Evolutionary conservation across 495 filamentous ascomycete genomes (phyloP), one percentile per base, ranked within the genome.

Genomic region (Aspergillus kassunensis): DNA sequence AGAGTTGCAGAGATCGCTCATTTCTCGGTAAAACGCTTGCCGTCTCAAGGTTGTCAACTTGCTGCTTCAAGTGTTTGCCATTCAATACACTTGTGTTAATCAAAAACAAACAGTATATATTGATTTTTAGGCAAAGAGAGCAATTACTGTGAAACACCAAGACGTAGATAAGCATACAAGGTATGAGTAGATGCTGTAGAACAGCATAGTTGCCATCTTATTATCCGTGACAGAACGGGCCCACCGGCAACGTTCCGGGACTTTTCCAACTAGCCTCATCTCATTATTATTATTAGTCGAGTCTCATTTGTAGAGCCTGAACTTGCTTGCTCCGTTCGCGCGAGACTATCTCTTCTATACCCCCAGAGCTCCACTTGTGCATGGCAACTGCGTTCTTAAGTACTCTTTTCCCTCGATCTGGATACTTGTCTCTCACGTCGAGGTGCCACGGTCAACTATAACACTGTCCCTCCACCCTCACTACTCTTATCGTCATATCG

Each of bases 241-340:
- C 59, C 59, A 58, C 59, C 45, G 11, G 30, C 44, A 41, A 43
- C 46, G 48, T 55, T 55, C 54, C 59, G 59, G 59, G 53, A 54
- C 55, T 58, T 62, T 58, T 44, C 48, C 40, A n/a, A n/a, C 41
- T 55, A 55, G 51, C 51, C 35, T 57, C 47, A 45, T 34, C 25
- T 29, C 34, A 29, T 29, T 30, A 40, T 48, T 54, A 54, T 47
- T 40, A 30, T 54, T 54, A 46, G 33, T 47, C 25, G 33, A 54
- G 24, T 54, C 20, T 41, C 35, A 39, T 42, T 34, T 12, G 44
- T 34, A 44, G 34, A 31, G 44, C 16, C 15, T 4, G 33, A 37
- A n/a, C n/a, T n/a, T n/a, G n/a, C 21, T 29, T 49, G 29, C 45
- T 49, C 45, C 45, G 45, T 49, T 39, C 45, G 34, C 21, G 34